phyloP scores from a whole-genome alignment of 2,329 filamentous ascomycete species.

The Fusarium haematococcum region DNA sequence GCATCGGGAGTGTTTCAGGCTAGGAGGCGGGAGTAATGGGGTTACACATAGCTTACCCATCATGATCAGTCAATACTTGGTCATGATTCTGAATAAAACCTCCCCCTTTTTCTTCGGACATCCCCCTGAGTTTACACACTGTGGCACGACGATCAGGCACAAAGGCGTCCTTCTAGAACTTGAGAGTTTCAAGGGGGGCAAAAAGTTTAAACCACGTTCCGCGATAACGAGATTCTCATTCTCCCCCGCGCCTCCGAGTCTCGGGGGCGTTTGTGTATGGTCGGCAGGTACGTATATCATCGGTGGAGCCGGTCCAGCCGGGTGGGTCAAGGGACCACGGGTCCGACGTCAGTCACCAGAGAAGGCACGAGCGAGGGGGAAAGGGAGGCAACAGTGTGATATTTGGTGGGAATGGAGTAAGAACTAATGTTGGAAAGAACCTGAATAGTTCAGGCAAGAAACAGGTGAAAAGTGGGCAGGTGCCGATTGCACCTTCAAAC shows the following conservation, averaged over 20 bases:
- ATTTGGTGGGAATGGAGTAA: constrained; percentile 1
- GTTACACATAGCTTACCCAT: background rate
- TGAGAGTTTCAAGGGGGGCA: background rate
- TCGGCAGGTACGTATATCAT: constrained; percentile 8
- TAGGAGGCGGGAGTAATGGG: background rate
- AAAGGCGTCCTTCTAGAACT: background rate
- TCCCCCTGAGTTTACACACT: background rate
- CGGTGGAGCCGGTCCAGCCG: constrained; percentile 13
- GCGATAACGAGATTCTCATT: background rate
- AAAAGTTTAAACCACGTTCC: background rate
- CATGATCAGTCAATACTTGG: background rate
- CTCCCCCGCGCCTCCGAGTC: background rate
- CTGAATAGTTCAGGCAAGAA: constrained; percentile 10
- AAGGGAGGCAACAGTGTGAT: background rate
- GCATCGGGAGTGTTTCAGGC: background rate
- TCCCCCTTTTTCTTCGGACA: background rate
- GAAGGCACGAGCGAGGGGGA: constrained; percentile 6
- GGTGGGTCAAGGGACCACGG: constrained; percentile 34
- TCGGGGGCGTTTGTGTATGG: background rate
- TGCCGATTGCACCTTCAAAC: constrained; percentile 10
- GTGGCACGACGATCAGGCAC: constrained; percentile 1
- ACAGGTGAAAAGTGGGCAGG: constrained; percentile 19
- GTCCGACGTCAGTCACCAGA: constrained; percentile 29
- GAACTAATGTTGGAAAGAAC: background rate
- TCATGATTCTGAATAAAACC: background rate